These are phyloP conservation scores for Pichia cabralensis DNA, from an alignment of 805 yeast species.

Conservation along the genomic window DNA sequence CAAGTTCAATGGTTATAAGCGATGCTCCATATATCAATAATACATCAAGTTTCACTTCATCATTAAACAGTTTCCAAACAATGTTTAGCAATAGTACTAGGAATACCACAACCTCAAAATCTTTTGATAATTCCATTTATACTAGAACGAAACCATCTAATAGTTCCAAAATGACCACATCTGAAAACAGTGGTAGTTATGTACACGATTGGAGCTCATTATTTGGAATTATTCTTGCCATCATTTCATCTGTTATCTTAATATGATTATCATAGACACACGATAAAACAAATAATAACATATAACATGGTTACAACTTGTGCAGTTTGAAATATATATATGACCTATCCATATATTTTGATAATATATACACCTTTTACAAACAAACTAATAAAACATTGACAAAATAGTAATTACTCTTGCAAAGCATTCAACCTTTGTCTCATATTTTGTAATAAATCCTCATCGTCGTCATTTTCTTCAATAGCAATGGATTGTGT, in stretches of 20 bases:
- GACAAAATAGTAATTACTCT: slow-evolving; percentile 23
- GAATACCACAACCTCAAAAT: background rate
- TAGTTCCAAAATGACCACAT: background rate
- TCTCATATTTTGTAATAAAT: slow-evolving; percentile 75
- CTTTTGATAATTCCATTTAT: slow-evolving; percentile 2
- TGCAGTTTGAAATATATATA: too few relatives aligned
- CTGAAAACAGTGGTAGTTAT: slow-evolving; percentile 2
- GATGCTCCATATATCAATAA: too few relatives aligned
- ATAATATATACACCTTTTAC: background rate
- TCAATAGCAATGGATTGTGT: slow-evolving; percentile 7
- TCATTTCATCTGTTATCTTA: slow-evolving; percentile 3
- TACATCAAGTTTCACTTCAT: too few relatives aligned
- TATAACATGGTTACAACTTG: too few relatives aligned
- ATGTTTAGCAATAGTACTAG: too few relatives aligned
- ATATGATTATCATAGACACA: slow-evolving; percentile 3
- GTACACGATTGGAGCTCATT: slow-evolving; percentile 1
- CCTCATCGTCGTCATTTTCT: slow-evolving; percentile 58
- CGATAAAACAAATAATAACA: too few relatives aligned
- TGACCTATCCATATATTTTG: too few relatives aligned
- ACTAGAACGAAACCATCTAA: slow-evolving; percentile 1
- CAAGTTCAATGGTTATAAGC: too few relatives aligned
- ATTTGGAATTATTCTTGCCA: slow-evolving; percentile 4
- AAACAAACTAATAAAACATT: background rate
- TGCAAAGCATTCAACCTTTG: slow-evolving; percentile 82
- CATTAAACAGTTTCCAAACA: too few relatives aligned